Base-by-base conservation (phyloP, 495 filamentous ascomycete species). In the Xylaria grammica region DNA sequence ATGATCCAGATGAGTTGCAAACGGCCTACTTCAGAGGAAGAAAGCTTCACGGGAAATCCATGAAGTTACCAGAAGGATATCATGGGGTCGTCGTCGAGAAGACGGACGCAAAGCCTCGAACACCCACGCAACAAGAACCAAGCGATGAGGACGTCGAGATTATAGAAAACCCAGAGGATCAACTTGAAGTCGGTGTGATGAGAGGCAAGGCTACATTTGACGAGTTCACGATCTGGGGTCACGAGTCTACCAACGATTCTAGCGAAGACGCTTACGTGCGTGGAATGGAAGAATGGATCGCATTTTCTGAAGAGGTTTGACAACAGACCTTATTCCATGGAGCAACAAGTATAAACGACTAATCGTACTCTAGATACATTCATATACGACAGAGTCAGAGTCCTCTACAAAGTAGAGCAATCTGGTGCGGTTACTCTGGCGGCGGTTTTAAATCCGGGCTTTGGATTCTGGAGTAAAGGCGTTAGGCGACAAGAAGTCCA, bases 11-110 rank as follows among this genome's bases (percentile, higher is more conserved):
- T 66, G 83, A 82, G 5, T 82, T 69, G 26, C 81, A 79, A 19
- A 88, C 85, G 1, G 81, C 89, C 22, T 90, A 94, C 71, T 91
- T 97, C 66, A 89, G 94, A 30, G 94, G 94, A 34, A 87, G 94
- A 44, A 95, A 89, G 69, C 80, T 98, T 19, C 81, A 84, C 46
- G 92, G 91, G 27, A 88, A 85, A 60, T 73, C 79, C 19, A 77
- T 94, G 29, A 80, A 82, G 11, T 70, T 97, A 5, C 94, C 94
- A 0, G 77, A 87, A 44, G 90, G 90, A 0, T 97, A 97, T 74
- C 77, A 84, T 69, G 93, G 93, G 9, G 69, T 79, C 3, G 74
- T 85, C 2, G 72, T 79, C 53, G 63, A 75, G 38, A 70, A 69
- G 24, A 69, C 71, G 19, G 57, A 75, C 45, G 68, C 67, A 45